phyloP scores from a whole-genome alignment of 2,329 filamentous ascomycete species.

The Trichophyton simii region DNA sequence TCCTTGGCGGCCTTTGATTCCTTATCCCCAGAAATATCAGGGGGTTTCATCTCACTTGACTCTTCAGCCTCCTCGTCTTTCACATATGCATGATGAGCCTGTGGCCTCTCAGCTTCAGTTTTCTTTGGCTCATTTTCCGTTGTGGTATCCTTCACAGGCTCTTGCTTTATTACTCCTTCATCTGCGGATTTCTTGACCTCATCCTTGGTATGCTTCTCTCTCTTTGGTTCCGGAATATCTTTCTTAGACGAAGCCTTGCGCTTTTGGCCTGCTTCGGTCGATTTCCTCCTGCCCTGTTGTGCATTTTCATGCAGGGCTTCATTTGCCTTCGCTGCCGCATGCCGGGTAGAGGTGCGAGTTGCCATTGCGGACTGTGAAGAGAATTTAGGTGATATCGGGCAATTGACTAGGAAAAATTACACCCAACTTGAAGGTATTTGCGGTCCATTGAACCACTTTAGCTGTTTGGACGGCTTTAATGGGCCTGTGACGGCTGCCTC shows the following conservation, averaged over 20 bases:
- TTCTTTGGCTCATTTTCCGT: conserved; percentile 7
- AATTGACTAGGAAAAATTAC: background rate
- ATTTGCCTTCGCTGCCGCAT: conserved; percentile 34
- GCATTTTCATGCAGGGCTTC: conserved; percentile 26
- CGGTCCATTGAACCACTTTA: background rate
- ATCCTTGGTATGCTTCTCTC: conserved; percentile 22
- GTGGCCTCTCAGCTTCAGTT: conserved; percentile 9
- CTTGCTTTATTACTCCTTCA: background rate
- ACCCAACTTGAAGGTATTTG: background rate
- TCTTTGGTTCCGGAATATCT: conserved; percentile 24
- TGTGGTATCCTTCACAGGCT: background rate
- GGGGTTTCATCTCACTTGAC: conserved; percentile 5
- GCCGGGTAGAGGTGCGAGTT: conserved; percentile 29
- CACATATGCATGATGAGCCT: conserved; percentile 9
- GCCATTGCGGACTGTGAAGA: conserved; percentile 15
- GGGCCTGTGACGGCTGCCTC: background rate
- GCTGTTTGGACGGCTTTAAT: background rate
- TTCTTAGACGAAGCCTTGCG: conserved; percentile 25
- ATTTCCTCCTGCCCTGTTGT: conserved; percentile 19
- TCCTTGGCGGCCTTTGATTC: conserved; percentile 8
- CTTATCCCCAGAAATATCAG: conserved; percentile 5
- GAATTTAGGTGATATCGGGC: background rate
- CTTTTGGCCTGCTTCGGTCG: conserved; percentile 22
- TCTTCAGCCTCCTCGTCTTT: conserved; percentile 12
- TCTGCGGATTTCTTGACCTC: background rate